A percentile compares a stretch with the other conserved stretches of the same genome.
These are phyloP conservation scores for Fragaria iinumae DNA, from an alignment of 306 rosid genomes.

Conservation along the genomic window DNA sequence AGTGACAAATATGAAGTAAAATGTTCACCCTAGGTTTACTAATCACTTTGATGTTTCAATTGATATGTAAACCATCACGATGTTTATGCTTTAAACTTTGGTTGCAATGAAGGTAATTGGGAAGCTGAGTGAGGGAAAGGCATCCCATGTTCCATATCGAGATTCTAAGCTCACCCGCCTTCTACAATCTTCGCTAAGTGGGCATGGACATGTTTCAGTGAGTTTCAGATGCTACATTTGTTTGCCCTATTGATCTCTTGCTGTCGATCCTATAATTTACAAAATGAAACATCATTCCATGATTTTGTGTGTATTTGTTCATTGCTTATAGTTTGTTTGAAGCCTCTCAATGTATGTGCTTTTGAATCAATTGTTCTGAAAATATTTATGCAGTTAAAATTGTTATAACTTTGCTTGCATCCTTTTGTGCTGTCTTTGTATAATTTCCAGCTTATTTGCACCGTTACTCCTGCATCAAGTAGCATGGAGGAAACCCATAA, in stretches of 20 bases:
- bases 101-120: conserved; percentile 89
- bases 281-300: background rate
- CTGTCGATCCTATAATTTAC: background rate
- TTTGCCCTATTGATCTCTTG: conserved; percentile 9
- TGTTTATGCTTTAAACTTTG: conserved; percentile 21
- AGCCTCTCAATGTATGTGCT: background rate
- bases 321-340: background rate
- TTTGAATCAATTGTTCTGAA: background rate
- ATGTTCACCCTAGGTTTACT: background rate
- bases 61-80: background rate
- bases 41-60: background rate
- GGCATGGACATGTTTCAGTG: conserved; percentile 98
- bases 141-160: conserved; percentile 97
- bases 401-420: conserved; percentile 13
- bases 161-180: conserved; percentile 99
- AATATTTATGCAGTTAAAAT: conserved; percentile 12
- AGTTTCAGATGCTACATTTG: conserved; percentile 39
- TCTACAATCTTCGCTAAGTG: conserved; percentile 88
- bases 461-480: conserved; percentile 98
- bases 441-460: conserved; percentile 87
- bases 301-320: background rate
- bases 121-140: conserved; percentile 96
- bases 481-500: conserved; percentile 99
- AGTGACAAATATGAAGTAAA: background rate
- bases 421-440: conserved; percentile 19